Evolutionary conservation across 208 protist species (phyloP), one percentile per base, ranked within the genome.

Genomic region (Leishmania aethiopica): DNA sequence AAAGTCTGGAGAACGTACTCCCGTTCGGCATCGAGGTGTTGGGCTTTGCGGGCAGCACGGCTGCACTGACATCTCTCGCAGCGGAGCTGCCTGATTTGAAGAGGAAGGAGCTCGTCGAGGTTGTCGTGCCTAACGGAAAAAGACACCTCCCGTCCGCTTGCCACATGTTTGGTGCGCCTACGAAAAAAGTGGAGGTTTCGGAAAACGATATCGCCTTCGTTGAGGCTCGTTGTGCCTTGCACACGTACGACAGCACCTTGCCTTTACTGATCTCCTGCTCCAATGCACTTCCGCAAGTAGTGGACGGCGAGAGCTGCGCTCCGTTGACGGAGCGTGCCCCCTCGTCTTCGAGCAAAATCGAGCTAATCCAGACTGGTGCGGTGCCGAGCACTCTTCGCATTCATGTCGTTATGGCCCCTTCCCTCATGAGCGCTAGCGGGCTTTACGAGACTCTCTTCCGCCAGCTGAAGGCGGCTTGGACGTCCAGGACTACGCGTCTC

Each of bases 1-100:
- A 96, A 62, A 94, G 91, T 79, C 78, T 96, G n/a, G 89, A 96
- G 82, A 77, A 86, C 28, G 84, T 96, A 4, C 78, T 96, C 25
- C 89, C 92, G 19, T 90, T 86, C 47, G 91, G 91, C n/a, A 79
- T 94, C 51, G 59, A 82, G 4, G 86, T 96, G n/a, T 47, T 96
- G n/a, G 92, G 91, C 60, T 71, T 94, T 47, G n/a, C 76, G 22
- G 79, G 77, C 0, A 45, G 53, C 57, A 47, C 53, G 22, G 35
- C 6, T 62, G 73, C 60, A 10, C 55, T 86, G 55, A 51, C 67
- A 45, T 64, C 66, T 25, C 37, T 83, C 17, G 75, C 86, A 40
- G 86, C 75, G 37, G 79, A 73, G 40, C 45, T 86, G 40, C 67
- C 83, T 62, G 64, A 60, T 17, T 75, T 87, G 32, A 78, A 84